phyloP scores from a whole-genome alignment of 163 green algal species.

The Volvox carteri region DNA sequence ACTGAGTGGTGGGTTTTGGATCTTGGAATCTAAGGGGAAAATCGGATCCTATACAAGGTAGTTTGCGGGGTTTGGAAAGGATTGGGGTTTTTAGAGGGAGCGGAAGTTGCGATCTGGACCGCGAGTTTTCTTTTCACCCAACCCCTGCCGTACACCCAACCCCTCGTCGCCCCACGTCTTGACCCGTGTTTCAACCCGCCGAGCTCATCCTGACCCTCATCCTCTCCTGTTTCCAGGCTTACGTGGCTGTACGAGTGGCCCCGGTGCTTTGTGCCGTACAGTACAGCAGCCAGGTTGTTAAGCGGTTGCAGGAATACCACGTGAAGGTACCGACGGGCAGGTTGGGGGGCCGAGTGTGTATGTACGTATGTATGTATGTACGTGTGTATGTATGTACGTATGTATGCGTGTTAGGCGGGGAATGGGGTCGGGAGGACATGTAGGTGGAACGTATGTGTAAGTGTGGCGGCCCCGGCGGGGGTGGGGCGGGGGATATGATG shows the following conservation, averaged over 20 bases:
- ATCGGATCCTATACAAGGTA: too few relatives aligned
- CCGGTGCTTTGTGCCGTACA: constrained; percentile 65
- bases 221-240: background rate
- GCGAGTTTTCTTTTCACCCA: background rate
- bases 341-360: background rate
- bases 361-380: too few relatives aligned
- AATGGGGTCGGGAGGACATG: too few relatives aligned
- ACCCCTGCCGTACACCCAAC: background rate
- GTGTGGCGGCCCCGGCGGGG: too few relatives aligned
- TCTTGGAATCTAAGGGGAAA: too few relatives aligned
- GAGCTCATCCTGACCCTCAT: background rate
- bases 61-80: too few relatives aligned
- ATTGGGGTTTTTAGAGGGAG: too few relatives aligned
- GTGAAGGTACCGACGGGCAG: background rate
- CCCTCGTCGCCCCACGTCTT: background rate
- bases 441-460: too few relatives aligned
- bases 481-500: too few relatives aligned
- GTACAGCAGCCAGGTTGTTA: constrained; percentile 54
- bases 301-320: constrained; percentile 70
- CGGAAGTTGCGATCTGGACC: background rate
- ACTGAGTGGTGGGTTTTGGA: too few relatives aligned
- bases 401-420: too few relatives aligned
- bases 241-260: constrained; percentile 50
- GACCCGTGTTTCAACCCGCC: background rate
- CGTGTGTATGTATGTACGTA: too few relatives aligned